Conservation (phyloP, 441 rosid genomes). For the Dalechampia spathulata region DNA sequence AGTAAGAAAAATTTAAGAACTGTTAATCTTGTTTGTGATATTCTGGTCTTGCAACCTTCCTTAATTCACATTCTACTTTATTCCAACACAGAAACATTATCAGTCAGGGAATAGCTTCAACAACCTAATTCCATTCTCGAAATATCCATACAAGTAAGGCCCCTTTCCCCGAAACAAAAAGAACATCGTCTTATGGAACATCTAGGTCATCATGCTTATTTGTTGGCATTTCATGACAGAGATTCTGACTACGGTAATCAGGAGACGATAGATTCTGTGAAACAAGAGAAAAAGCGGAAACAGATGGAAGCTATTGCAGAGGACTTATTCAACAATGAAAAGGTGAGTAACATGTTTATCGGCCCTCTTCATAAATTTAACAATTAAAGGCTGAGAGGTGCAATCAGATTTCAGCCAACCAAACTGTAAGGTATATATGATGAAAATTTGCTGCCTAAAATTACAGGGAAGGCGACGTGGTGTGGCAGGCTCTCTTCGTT, state of each 20-base stretch:
- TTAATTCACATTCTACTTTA: background rate
- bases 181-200: background rate
- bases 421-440: background rate
- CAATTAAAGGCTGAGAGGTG: background rate
- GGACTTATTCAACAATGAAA: slow-evolving; percentile 66
- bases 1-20: too few species aligned
- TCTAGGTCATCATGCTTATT: slow-evolving; percentile 2
- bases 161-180: slow-evolving; percentile 10
- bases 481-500: slow-evolving; percentile 43
- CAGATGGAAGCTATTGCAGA: slow-evolving; percentile 88
- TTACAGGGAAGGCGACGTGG: slow-evolving; percentile 64
- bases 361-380: background rate
- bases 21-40: background rate
- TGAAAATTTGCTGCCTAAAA: background rate
- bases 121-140: slow-evolving; percentile 83
- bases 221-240: slow-evolving; percentile 28
- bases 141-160: slow-evolving; percentile 74
- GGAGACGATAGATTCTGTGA: slow-evolving; percentile 44
- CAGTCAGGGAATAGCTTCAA: slow-evolving; percentile 84
- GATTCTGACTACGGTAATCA: slow-evolving; percentile 40
- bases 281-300: slow-evolving; percentile 82
- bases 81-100: slow-evolving; percentile 35
- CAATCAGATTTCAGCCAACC: background rate
- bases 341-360: slow-evolving; percentile 32
- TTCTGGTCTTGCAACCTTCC: background rate